phyloP scores from a whole-genome alignment of 192 early-diverging fungal genomes.

The Dissophora ornata region DNA sequence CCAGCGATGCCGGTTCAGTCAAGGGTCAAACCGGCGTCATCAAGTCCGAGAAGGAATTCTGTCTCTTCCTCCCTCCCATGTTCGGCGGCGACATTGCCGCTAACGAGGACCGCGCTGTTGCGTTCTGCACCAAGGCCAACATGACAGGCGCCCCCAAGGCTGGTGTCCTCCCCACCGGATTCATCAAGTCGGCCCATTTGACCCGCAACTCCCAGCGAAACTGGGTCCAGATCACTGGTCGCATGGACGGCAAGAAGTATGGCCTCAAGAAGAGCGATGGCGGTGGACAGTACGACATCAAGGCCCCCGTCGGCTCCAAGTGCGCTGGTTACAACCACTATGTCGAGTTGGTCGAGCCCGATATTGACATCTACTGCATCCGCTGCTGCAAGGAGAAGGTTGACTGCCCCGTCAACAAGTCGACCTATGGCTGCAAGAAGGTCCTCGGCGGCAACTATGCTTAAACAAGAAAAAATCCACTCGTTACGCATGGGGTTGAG shows the following conservation, averaged over 20 bases:
- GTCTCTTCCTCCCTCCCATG: slow-evolving; percentile 62
- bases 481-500: too few relatives aligned
- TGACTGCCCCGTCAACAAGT: slow-evolving; percentile 52
- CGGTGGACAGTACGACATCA: slow-evolving; percentile 64
- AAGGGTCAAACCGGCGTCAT: slow-evolving; percentile 34
- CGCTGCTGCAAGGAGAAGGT: slow-evolving; percentile 53
- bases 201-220: slow-evolving; percentile 8
- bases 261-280: slow-evolving; percentile 55
- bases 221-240: slow-evolving; percentile 67
- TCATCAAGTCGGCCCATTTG: slow-evolving; percentile 59
- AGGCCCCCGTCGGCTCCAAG: slow-evolving; percentile 56
- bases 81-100: slow-evolving; percentile 50
- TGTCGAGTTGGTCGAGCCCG: slow-evolving; percentile 67
- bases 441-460: slow-evolving; percentile 41
- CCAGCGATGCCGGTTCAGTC: slow-evolving; percentile 10
- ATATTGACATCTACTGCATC: slow-evolving; percentile 61
- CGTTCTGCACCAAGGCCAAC: slow-evolving; percentile 55
- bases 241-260: slow-evolving; percentile 54
- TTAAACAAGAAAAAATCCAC: slow-evolving; percentile 2
- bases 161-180: slow-evolving; percentile 43
- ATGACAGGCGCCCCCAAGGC: slow-evolving; percentile 54
- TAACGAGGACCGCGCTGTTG: slow-evolving; percentile 58
- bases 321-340: slow-evolving; percentile 62
- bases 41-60: slow-evolving; percentile 52
- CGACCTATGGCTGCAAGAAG: slow-evolving; percentile 40